Percentiles rank a stretch among this genome's conserved stretches.
Conservation (phyloP, 129 eudicot genomes). For the Artemisia argyi region DNA sequence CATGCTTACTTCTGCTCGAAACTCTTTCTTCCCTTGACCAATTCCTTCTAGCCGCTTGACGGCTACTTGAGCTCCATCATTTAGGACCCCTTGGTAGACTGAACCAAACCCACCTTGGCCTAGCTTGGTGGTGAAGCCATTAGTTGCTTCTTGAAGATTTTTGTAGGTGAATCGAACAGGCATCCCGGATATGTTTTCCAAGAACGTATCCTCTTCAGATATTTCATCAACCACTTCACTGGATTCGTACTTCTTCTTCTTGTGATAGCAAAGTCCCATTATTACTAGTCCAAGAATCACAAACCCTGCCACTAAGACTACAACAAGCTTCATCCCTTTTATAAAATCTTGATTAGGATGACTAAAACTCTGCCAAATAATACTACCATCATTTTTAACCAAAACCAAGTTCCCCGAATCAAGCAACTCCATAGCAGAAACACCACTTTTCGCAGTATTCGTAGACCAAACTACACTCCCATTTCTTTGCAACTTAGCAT, state of each 20-base stretch:
- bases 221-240: not conserved
- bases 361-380: slow-evolving; percentile 82
- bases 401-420: slow-evolving; percentile 80
- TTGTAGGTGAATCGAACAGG: not conserved
- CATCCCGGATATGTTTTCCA: not conserved
- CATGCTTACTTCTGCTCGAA: not conserved
- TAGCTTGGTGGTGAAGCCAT: not conserved
- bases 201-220: not conserved
- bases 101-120: not conserved
- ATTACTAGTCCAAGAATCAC: not conserved
- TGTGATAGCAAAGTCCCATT: not conserved
- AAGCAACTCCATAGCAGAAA: slow-evolving; percentile 54
- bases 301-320: not conserved
- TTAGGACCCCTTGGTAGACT: not conserved
- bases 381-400: slow-evolving; percentile 42
- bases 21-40: not conserved
- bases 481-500: slow-evolving; percentile 54
- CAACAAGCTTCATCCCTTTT: not conserved
- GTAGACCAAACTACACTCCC: slow-evolving; percentile 65
- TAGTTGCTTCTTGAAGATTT: not conserved
- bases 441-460: slow-evolving; percentile 54
- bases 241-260: not conserved
- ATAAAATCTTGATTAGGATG: slow-evolving; percentile 53
- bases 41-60: not conserved
- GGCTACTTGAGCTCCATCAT: not conserved